Percentiles rank a stretch among this genome's conserved stretches.
phyloP scores from a whole-genome alignment of 441 rosid species.

The Viola pubescens region DNA sequence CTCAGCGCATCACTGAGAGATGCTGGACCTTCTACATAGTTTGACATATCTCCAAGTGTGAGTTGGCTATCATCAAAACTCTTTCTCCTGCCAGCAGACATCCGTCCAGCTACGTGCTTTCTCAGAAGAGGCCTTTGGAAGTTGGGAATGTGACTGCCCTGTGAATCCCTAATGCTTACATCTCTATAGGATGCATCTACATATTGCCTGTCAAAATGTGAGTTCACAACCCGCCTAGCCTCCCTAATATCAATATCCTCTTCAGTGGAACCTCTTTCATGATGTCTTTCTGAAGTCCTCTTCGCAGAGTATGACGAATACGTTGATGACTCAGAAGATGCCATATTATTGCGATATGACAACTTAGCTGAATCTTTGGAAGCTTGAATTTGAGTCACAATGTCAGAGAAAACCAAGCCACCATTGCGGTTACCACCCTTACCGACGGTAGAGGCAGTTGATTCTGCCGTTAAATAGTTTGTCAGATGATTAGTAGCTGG shows the following conservation, averaged over 20 bases:
- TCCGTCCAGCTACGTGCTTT: constrained; percentile 70
- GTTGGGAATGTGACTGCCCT: constrained; percentile 71
- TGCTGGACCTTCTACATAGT: constrained; percentile 75
- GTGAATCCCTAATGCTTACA: constrained; percentile 57
- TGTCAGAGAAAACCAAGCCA: constrained; percentile 83
- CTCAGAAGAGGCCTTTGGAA: constrained; percentile 95
- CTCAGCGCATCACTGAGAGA: constrained; percentile 78
- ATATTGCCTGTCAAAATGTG: constrained; percentile 68
- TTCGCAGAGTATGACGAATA: constrained; percentile 62
- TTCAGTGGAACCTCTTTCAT: constrained; percentile 59
- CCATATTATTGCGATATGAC: constrained; percentile 46
- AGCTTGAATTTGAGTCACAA: constrained; percentile 87
- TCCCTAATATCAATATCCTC: constrained; percentile 58
- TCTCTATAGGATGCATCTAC: constrained; percentile 54
- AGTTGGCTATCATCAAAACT: constrained; percentile 95
- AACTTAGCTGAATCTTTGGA: constrained; percentile 84
- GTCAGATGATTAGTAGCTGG: constrained; percentile 60
- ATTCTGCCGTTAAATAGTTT: constrained; percentile 45
- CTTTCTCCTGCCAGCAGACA: constrained; percentile 82
- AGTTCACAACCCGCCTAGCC: constrained; percentile 45
- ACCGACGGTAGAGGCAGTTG: constrained; percentile 37
- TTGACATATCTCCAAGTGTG: constrained; percentile 68
- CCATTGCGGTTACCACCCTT: constrained; percentile 73
- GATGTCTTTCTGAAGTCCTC: constrained; percentile 58
- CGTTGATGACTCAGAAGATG: constrained; percentile 52